These are phyloP conservation scores for Leptographium radiaticola DNA, from an alignment of 2,329 filamentous ascomycete genomes.

Conservation along the genomic window DNA sequence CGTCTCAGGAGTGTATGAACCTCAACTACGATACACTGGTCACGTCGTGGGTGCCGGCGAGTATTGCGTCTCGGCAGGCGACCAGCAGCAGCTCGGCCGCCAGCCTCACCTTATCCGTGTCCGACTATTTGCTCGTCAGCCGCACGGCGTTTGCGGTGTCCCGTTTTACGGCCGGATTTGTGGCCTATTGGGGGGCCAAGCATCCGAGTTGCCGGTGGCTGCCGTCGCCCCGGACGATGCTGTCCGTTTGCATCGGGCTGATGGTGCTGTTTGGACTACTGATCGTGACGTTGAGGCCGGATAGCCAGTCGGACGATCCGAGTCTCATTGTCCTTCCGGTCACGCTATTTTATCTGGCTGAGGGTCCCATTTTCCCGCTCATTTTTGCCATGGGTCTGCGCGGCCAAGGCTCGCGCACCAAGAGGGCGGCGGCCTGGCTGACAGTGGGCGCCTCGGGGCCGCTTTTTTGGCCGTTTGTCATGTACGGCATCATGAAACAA, in stretches of 20 bases:
- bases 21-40: constrained; percentile 46
- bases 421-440: constrained; percentile 64
- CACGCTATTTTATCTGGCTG: constrained; percentile 63
- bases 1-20: constrained; percentile 54
- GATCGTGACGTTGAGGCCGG: constrained; percentile 29
- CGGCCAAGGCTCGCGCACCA: constrained; percentile 68
- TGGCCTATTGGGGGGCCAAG: constrained; percentile 45
- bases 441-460: constrained; percentile 65
- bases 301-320: constrained; percentile 18
- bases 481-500: constrained; percentile 51
- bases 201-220: constrained; percentile 28
- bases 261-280: constrained; percentile 45
- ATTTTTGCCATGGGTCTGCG: constrained; percentile 69
- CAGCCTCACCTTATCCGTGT: constrained; percentile 36
- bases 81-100: constrained; percentile 25
- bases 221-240: constrained; percentile 56
- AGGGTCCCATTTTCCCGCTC: constrained; percentile 71
- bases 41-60: constrained; percentile 20
- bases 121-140: constrained; percentile 58
- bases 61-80: background rate
- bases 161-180: constrained; percentile 51
- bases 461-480: constrained; percentile 60
- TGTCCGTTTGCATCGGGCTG: constrained; percentile 46
- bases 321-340: constrained; percentile 46
- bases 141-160: constrained; percentile 63